Base-by-base conservation (phyloP, 495 filamentous ascomycete genomes). In the Xylaria grammica region DNA sequence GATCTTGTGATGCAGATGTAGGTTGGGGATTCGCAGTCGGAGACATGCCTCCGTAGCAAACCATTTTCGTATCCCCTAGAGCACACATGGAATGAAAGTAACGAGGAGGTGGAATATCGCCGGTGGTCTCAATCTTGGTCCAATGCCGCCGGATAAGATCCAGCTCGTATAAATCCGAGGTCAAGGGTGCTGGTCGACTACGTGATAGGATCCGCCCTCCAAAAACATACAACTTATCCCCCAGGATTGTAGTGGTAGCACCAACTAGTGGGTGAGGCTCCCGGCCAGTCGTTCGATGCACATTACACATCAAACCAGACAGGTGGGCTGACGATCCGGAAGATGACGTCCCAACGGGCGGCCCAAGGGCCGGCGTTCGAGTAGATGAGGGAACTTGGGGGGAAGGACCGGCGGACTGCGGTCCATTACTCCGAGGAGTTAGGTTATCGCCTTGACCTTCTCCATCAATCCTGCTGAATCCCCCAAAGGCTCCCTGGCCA, bases 31-130 rank as follows among this genome's bases (percentile, higher is more conserved):
- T 79, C 7, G 85, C 78, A 4, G 88, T 87, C 13, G 93, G 94
- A 6, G 94, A 97, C 95, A 99, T 99, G 50, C 95, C 95, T 49
- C 95, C 95, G 78, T 97, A 99, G 76, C 94, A 97, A 2, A 99
- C 95, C 69, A 99, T 81, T 75, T 98, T 99, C 2, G 91, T 93
- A 75, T 97, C 95, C 3, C 96, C 95, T 10, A 98, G 80, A 6
- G 91, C 85, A 72, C 96, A 98, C 67, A 97, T 89, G 64, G 91
- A 97, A 78, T 99, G 95, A 71, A 99, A 99, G 73, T 99, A 99
- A 22, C 95, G 87, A 19, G 96, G 92, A 9, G 91, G 88, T 9
- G 95, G 95, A 44, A 95, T 82, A 69, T 97, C 92, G 29, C 95
- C 95, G 26, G 81, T 83, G 1, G 89, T 85, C 36, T 97, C 93